Base-by-base conservation (phyloP, 306 rosid genomes). In the Adenanthera pavonina region DNA sequence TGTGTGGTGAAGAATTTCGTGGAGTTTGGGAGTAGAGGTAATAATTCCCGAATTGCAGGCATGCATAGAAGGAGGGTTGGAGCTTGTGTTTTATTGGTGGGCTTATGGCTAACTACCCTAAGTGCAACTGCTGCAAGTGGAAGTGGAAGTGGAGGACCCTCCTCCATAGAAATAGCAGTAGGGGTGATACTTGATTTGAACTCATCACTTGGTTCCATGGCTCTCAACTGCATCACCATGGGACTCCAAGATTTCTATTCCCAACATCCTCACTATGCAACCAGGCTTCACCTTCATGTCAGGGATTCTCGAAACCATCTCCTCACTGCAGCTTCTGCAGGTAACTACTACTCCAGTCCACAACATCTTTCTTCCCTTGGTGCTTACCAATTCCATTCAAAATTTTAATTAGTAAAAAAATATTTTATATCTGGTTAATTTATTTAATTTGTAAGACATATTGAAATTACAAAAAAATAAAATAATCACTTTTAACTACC, bases 121-220 rank as follows among this genome's bases (percentile, higher is more conserved):
- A 52, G 1, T 16, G 30, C 19, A 3, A 7, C 33, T 17, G 33
- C 62, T 2, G 7, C 61, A 25, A 14, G 73, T 77, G 13, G n/a
- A n/a, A n/a, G n/a, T n/a, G n/a, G 60, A 51, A 30, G 30, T 1
- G 30, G 30, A 25, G 30, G 30, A 25, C 30, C 30, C 30, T 25
- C 30, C 30, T 25, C 30, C 30, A 62, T 57, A 48, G 11, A 48
- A 6, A 38, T 86, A 59, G 73, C 80, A 20, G 25, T 86, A 2
- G 89, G 87, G 0, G 84, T 77, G 2, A 71, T 86, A 53, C 84
- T 84, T 34, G 79, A 86, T 74, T 48, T 30, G 40, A 78, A 64
- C 1, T 79, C 87, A 3, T 7, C 77, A 0, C 44, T 84, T 0
- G 87, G 84, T 44, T 40, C 4, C 2, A 44, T 82, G 35, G 84